phyloP scores from a whole-genome alignment of 306 rosid genomes.

The Dryas octopetala region DNA sequence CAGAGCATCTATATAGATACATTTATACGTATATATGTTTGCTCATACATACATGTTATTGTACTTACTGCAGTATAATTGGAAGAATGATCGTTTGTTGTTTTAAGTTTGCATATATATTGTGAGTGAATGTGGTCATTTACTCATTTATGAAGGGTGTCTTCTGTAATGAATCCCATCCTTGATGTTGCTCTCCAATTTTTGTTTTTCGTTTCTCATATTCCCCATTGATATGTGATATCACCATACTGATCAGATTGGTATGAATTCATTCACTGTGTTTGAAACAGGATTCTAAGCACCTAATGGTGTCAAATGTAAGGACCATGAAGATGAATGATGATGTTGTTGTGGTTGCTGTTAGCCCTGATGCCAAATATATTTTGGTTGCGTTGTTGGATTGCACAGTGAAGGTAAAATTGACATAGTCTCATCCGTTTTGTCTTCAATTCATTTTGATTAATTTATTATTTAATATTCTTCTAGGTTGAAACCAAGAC shows the following conservation, averaged over 20 bases:
- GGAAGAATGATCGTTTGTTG: background rate
- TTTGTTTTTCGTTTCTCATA: background rate
- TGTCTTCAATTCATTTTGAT: slow-evolving; percentile 8
- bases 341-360: slow-evolving; percentile 75
- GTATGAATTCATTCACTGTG: background rate
- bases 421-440: background rate
- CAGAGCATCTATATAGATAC: background rate
- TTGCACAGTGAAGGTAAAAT: slow-evolving; percentile 78
- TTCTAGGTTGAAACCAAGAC: background rate
- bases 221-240: too few species aligned
- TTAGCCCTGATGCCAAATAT: slow-evolving; percentile 91
- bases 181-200: background rate
- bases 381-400: slow-evolving; percentile 81
- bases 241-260: too few species aligned
- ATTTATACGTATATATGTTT: background rate
- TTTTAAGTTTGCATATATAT: background rate
- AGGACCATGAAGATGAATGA: slow-evolving; percentile 80
- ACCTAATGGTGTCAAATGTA: slow-evolving; percentile 59
- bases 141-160: background rate
- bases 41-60: background rate
- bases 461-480: background rate
- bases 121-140: background rate
- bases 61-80: background rate
- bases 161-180: background rate
- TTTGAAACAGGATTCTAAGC: slow-evolving; percentile 61